Evolutionary conservation across 148 eudicot genomes (phyloP), one percentile per base, ranked within the genome.

Genomic region (Nepenthes gracilis): DNA sequence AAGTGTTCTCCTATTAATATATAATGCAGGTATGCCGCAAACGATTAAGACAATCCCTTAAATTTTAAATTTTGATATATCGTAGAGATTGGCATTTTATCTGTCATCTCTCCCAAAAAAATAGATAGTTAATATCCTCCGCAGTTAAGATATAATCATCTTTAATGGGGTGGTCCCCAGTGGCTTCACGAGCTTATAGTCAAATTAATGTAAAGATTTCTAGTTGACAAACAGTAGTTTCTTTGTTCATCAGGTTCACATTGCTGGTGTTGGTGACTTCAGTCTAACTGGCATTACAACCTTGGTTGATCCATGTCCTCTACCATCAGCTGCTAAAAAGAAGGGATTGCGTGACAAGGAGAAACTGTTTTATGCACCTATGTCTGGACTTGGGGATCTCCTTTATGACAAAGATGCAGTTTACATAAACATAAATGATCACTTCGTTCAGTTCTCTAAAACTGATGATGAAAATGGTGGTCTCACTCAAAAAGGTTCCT

Each of bases 341-440:
- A 93, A 92, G 78, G 98, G 98, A 61, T 58, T 93, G 68, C 86
- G 98, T 50, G 98, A 93, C 78, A 93, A 93, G 63, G 98, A 93
- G 57, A 88, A 81, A 72, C 79, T 93, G 23, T 88, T 93, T 73
- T 93, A 93, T 77, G 98, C 96, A 34, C 98, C 98, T 67, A 86
- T 93, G 98, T 88, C 96, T 63, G 96, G 98, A 38, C 68, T 93
- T 61, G 98, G 96, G 36, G 96, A 88, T 77, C 91, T 93, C 6
- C 54, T 88, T 10, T 84, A 86, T 77, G 98, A 88, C 67, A 88
- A 88, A 69, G 96, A 88, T 88, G 98, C 91, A 67, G 83, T 93
- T 35, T 88, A 93, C 72, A 82, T 88, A 63, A 79, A 88, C 69
- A 88, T 93, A 56, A 84, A 86, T 70, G 96, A 88, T 62, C 91